A percentile compares a stretch with the other conserved stretches of the same genome.
phyloP scores from a whole-genome alignment of 495 filamentous ascomycete species.

The Aspergillus indologenus region DNA sequence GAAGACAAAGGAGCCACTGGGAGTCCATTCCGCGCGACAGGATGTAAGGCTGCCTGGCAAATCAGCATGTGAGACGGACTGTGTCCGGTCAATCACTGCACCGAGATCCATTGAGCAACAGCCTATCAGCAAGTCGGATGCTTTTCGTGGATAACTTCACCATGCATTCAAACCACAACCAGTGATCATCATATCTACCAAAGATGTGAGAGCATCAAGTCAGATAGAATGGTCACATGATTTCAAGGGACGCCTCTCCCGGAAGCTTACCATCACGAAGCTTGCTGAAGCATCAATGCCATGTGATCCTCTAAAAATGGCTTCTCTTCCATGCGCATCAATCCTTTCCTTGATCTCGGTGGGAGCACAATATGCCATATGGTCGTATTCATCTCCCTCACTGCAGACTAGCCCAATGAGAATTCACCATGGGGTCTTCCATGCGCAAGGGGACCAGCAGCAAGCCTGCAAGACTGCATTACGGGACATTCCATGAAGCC shows the following conservation, averaged over 20 bases:
- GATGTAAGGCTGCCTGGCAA: not conserved
- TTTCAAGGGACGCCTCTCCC: not conserved
- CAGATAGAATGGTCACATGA: not conserved
- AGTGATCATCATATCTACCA: not conserved
- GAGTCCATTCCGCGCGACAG: not conserved
- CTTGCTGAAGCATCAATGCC: not conserved
- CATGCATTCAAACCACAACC: not conserved
- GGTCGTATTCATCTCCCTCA: not conserved
- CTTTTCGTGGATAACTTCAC: not conserved
- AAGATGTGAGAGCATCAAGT: not conserved
- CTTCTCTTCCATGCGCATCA: not conserved
- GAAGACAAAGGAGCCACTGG: not conserved
- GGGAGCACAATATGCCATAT: not conserved
- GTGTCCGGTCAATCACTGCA: not conserved
- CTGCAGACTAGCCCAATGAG: not conserved
- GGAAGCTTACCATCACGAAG: no score
- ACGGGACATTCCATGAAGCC: not conserved
- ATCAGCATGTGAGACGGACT: not conserved
- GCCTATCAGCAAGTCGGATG: not conserved
- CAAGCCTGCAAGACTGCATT: not conserved
- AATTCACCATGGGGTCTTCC: not conserved
- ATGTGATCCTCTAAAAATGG: no score
- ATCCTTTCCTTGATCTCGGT: not conserved
- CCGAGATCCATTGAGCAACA: not conserved
- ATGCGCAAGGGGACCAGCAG: not conserved